Evolutionary conservation across 2,329 filamentous ascomycete species (phyloP), one percentile per base, ranked within the genome.

Genomic region (Drechslera avenae): DNA sequence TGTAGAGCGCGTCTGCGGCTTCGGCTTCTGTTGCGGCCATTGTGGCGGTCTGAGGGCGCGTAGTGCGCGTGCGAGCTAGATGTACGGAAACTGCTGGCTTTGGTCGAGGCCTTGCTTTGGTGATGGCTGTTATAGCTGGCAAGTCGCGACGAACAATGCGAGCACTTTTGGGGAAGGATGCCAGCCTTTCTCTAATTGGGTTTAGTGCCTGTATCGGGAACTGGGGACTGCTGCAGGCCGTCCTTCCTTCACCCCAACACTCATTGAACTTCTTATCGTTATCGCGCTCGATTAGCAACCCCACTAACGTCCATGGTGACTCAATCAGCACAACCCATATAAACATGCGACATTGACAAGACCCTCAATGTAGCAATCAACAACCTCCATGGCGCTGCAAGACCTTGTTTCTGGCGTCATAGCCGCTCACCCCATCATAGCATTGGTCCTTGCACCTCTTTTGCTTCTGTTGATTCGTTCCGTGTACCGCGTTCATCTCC

Each of bases 1-100:
- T 86, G 59, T 91, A 81, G 60, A 97, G 86, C 42, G 92, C 86
- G 70, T 97, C 91, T 13, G 71, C 68, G 43, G 65, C 57, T 54
- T 73, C 67, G 32, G 63, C 60, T 49, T 68, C 63, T 19, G 71
- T 58, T 43, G 67, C 64, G 58, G 54, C 50, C 54, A 59, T 61
- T n/a, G 9, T 52, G 41, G 12, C 33, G 12, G 12, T n/a, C 5
- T 32, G 32, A 36, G 51, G 49, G 26, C 54, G 53, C 58, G 58
- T 59, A 35, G 46, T 50, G 56, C 52, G 57, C 52, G 45, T 19
- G 17, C 9, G 19, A 18, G 17, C 9, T 14, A 18, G 17, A 28
- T 12, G 23, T 30, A 19, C n/a, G 14, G 30, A n/a, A 14, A 18
- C 23, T 5, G 30, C 31, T 30, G 28, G n/a, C 3, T 19, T 40